phyloP scores from a whole-genome alignment of 2,329 filamentous ascomycete genomes.

The Knoxdaviesia proteae region DNA sequence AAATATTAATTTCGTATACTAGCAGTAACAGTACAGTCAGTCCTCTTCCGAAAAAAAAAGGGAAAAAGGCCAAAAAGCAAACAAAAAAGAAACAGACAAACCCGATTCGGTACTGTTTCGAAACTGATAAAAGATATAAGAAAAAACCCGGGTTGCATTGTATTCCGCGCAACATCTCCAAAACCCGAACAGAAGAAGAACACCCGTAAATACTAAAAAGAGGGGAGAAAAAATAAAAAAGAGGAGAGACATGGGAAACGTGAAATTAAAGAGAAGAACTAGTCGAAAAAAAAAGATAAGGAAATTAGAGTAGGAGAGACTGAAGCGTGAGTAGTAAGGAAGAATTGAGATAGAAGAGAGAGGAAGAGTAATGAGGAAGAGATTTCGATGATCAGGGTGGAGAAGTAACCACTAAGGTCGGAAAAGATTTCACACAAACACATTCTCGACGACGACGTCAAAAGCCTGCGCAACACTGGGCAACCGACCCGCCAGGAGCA shows the following conservation, averaged over 20 bases:
- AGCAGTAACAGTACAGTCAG: too few species aligned
- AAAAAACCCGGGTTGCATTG: conserved; percentile 1
- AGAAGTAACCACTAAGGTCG: background rate
- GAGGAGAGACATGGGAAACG: background rate
- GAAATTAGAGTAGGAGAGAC: background rate
- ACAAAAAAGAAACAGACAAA: background rate
- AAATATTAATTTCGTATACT: too few species aligned
- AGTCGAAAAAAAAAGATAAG: background rate
- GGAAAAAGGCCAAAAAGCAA: background rate
- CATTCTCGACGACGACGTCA: background rate
- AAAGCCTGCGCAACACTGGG: background rate
- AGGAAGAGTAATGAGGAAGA: background rate
- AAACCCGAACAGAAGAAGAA: background rate
- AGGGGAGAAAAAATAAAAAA: background rate
- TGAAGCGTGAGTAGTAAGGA: background rate
- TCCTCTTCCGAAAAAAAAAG: background rate
- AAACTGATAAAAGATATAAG: background rate
- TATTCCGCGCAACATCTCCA: background rate
- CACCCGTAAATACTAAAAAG: background rate
- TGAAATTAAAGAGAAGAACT: background rate
- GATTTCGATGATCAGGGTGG: background rate
- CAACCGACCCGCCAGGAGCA: too few species aligned
- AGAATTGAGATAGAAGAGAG: background rate
- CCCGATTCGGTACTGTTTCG: too few species aligned
- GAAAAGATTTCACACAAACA: background rate